Evolutionary conservation across 192 early-diverging fungal species (phyloP).

Genomic region (Dimargaris cristalligena): DNA sequence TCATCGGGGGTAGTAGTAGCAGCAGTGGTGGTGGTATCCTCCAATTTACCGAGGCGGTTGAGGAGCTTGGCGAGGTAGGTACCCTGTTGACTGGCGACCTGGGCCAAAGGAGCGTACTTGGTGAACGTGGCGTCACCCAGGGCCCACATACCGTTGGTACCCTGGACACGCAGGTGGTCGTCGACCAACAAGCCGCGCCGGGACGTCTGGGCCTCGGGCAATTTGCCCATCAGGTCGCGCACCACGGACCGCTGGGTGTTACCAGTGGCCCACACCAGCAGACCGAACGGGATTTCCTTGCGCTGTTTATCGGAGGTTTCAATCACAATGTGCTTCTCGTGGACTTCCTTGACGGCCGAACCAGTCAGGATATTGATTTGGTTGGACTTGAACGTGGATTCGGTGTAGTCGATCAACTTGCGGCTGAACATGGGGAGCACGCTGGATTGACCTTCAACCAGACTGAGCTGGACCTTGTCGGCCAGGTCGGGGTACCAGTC

Average conservation of each 20-base stretch:
- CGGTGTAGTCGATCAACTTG: slow-evolving; percentile 54
- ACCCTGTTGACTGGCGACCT: slow-evolving; percentile 81
- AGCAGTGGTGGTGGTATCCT: no score
- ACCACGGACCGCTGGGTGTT: no score
- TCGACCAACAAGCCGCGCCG: slow-evolving; percentile 70
- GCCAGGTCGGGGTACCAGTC: slow-evolving; percentile 55
- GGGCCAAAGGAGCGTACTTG: slow-evolving; percentile 64
- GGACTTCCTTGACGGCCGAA: slow-evolving; percentile 40
- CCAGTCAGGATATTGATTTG: slow-evolving; percentile 58
- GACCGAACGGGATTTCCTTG: slow-evolving; percentile 41
- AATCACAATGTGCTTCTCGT: slow-evolving; percentile 30
- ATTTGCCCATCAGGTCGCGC: no score
- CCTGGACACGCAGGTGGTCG: slow-evolving; percentile 51
- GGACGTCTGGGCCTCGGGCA: no score
- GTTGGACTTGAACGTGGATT: slow-evolving; percentile 51
- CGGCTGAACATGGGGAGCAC: slow-evolving; percentile 64
- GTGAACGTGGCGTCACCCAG: slow-evolving; percentile 76
- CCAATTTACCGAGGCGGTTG: slow-evolving; percentile 35
- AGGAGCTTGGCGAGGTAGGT: slow-evolving; percentile 65
- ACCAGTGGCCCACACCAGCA: slow-evolving; percentile 62
- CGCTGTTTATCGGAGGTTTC: no score
- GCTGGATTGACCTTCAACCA: slow-evolving; percentile 65
- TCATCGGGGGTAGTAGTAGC: no score
- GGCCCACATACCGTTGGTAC: slow-evolving; percentile 53
- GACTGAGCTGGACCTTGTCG: slow-evolving; percentile 38